Percentiles rank a stretch among this genome's conserved stretches.
Conservation (phyloP, 768 basidiomycete species). For the Boletus coccyginus region DNA sequence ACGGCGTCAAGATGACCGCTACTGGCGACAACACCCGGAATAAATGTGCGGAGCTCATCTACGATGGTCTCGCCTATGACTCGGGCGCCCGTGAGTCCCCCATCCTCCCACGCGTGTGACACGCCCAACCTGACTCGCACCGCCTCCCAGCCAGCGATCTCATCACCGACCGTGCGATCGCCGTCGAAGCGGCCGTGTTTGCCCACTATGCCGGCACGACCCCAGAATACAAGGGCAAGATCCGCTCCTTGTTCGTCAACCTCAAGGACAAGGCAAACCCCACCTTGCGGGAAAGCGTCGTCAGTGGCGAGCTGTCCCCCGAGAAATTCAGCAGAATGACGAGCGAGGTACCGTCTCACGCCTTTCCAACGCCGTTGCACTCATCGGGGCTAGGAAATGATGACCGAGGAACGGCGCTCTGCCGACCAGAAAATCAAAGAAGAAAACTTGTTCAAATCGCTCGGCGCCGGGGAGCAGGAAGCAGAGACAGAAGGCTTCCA, state of each 20-base stretch:
- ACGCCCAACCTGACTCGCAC: constrained; percentile 4
- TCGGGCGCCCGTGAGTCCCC: constrained; percentile 78
- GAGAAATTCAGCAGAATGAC: constrained; percentile 76
- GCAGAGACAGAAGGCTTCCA: constrained; percentile 99
- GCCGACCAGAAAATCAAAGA: constrained; percentile 79
- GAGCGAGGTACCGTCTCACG: constrained; percentile 55
- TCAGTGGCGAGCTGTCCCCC: constrained; percentile 73
- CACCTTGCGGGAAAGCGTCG: constrained; percentile 76
- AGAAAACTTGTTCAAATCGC: constrained; percentile 86
- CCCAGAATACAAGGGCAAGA: constrained; percentile 66
- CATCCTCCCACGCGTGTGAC: background rate
- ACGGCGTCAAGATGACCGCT: constrained; percentile 55
- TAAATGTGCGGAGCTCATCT: constrained; percentile 85
- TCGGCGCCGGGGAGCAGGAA: constrained; percentile 84
- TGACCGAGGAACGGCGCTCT: constrained; percentile 85
- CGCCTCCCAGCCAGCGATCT: constrained; percentile 57
- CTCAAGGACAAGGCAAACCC: constrained; percentile 96
- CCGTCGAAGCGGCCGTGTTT: constrained; percentile 67
- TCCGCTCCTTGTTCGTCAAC: constrained; percentile 88
- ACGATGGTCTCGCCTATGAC: constrained; percentile 86
- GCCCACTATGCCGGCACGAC: constrained; percentile 43
- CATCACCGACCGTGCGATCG: constrained; percentile 62
- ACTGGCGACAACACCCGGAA: constrained; percentile 77
- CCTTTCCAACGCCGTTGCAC: background rate
- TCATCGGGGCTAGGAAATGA: constrained; percentile 73